Base-by-base conservation (phyloP, 2,329 filamentous ascomycete species). In the Botrytis tulipae region DNA sequence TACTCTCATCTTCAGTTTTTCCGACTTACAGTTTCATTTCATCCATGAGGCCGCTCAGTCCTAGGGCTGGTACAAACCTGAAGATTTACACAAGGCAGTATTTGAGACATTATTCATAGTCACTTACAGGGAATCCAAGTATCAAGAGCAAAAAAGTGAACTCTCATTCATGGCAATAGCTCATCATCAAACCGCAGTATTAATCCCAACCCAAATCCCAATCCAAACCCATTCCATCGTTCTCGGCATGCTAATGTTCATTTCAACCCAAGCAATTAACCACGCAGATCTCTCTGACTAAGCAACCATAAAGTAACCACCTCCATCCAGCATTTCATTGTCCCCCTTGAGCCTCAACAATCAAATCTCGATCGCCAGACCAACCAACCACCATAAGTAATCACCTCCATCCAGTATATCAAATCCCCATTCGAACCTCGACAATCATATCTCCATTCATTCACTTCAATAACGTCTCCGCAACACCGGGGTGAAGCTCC, bases 391-490 rank as follows among this genome's bases (percentile, higher is more conserved):
- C 2, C 9, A 48, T 25, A 48, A 48, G 20, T 48, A 48, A 10
- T 4, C 46, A 25, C 22, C 29, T 14, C 8, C 22, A n/a, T 35
- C 25, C 60, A 40, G 35, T 9, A 40, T 25, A 25, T 25, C 35
- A 62, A 16, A 7, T 12, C 42, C 37, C 35, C 14, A 12, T 14
- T n/a, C 14, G 3, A n/a, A 5, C 8, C 25, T 48, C 18, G 12
- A 46, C 20, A 25, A 48, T 9, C 42, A 48, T 18, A 25, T n/a
- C 32, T 51, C 35, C n/a, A 40, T n/a, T 42, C 32, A 14, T 25
- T 54, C 35, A 54, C 12, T 29, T 68, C 65, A 63, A 63, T 25
- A 72, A 72, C 4, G 40, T 32, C 16, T 68, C 48, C 1, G 71
- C 40, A 60, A 72, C 4, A 35, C 14, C 3, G 0, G 71, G 51